Conservation (phyloP, 257 asterid species). For the Primulina eburnea region DNA sequence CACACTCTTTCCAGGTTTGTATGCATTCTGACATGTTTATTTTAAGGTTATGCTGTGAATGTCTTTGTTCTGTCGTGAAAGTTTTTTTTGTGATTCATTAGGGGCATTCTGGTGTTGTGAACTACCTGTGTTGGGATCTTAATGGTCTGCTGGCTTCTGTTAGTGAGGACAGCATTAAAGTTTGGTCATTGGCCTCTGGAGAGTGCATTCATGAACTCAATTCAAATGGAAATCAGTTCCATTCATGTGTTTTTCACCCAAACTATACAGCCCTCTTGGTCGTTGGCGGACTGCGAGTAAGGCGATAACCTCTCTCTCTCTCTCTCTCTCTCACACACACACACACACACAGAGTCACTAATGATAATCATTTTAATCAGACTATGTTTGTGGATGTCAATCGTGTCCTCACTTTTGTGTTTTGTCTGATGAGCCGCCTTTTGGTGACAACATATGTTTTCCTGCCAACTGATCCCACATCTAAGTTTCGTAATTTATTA, state of each 20-base stretch:
- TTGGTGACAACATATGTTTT: background rate
- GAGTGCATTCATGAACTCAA: constrained; percentile 83
- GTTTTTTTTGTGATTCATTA: constrained; percentile 33
- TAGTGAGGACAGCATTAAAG: constrained; percentile 86
- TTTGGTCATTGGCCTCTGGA: constrained; percentile 84
- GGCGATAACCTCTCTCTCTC: constrained; percentile 2
- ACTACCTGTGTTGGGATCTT: constrained; percentile 95
- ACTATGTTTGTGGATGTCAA: too few relatives aligned
- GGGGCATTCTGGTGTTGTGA: constrained; percentile 82
- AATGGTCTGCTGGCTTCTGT: constrained; percentile 88
- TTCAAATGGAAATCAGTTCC: constrained; percentile 71
- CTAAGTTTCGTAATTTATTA: background rate
- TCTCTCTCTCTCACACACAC: background rate
- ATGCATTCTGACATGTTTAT: background rate
- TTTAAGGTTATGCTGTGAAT: background rate
- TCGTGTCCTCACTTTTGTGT: too few relatives aligned
- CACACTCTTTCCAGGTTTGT: constrained; percentile 80
- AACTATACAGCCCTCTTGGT: constrained; percentile 83
- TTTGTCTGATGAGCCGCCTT: too few relatives aligned
- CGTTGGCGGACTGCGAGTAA: constrained; percentile 81
- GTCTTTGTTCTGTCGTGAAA: background rate
- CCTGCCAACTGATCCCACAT: background rate
- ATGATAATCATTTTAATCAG: too few relatives aligned
- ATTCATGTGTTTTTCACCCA: constrained; percentile 95
- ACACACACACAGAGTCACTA: background rate